Percentiles rank a stretch among this genome's conserved stretches.
These are phyloP conservation scores for Trichomonas vaginalis DNA, from an alignment of 208 protist species.

Conservation along the genomic window DNA sequence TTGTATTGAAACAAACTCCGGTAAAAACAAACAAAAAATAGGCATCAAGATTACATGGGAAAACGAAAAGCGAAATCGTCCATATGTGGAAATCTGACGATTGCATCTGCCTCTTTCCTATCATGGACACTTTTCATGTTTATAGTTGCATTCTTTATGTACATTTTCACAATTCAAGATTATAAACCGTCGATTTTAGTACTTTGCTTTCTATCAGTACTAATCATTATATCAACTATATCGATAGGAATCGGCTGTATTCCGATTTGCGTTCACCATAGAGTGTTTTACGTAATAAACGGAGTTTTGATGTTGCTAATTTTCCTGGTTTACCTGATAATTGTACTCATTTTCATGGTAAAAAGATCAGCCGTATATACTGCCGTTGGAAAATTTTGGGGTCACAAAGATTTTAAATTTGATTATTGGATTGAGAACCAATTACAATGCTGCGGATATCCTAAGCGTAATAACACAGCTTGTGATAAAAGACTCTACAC, in stretches of 20 bases:
- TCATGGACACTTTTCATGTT: not conserved
- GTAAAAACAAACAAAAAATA: no score
- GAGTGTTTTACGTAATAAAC: not conserved
- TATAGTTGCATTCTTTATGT: not conserved
- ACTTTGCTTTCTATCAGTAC: not conserved
- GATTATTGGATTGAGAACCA: not conserved
- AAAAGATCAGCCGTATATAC: not conserved
- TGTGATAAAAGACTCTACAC: not conserved
- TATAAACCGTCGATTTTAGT: not conserved
- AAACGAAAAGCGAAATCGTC: not conserved
- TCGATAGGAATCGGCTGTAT: not conserved
- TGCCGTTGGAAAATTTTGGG: not conserved
- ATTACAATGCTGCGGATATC: not conserved
- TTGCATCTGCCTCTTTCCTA: not conserved
- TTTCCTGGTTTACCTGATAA: not conserved
- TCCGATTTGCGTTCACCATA: not conserved
- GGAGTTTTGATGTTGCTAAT: not conserved
- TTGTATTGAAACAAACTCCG: no score
- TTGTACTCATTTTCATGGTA: not conserved
- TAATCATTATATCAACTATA: not conserved
- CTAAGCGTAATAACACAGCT: not conserved
- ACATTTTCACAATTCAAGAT: not conserved
- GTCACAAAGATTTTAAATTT: not conserved
- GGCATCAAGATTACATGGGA: no score
- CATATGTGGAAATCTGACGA: not conserved